phyloP scores from a whole-genome alignment of 2,329 filamentous ascomycete species.

The Neonectria sp. region DNA sequence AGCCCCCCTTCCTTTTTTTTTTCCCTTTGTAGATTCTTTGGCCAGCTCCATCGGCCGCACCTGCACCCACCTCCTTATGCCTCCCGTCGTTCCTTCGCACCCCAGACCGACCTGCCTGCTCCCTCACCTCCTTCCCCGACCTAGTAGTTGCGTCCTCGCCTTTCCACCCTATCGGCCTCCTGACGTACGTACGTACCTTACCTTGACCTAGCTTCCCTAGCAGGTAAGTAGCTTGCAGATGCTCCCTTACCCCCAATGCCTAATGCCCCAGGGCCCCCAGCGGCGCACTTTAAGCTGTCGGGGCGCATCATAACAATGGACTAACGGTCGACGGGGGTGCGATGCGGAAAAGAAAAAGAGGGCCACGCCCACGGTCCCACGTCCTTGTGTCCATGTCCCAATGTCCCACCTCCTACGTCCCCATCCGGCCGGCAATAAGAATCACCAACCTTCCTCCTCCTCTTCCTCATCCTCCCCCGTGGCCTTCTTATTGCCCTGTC shows the following conservation, averaged over 20 bases:
- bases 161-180: slow-evolving; percentile 7
- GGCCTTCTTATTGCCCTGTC: slow-evolving; percentile 31
- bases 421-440: slow-evolving; percentile 50
- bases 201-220: not conserved
- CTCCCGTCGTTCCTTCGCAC: slow-evolving; percentile 18
- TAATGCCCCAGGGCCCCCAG: slow-evolving; percentile 22
- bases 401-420: slow-evolving; percentile 45
- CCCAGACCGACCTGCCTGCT: not conserved
- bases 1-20: slow-evolving; percentile 4
- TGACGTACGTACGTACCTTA: not conserved
- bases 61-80: slow-evolving; percentile 12
- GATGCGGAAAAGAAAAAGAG: slow-evolving; percentile 40
- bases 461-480: slow-evolving; percentile 40
- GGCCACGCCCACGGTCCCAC: slow-evolving; percentile 46
- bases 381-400: slow-evolving; percentile 35
- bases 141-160: slow-evolving; percentile 1
- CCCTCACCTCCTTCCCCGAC: not conserved
- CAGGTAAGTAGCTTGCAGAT: not conserved
- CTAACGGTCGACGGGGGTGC: slow-evolving; percentile 46
- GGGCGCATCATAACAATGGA: slow-evolving; percentile 45
- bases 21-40: slow-evolving; percentile 7
- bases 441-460: slow-evolving; percentile 50
- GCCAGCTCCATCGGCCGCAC: slow-evolving; percentile 18
- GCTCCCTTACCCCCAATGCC: not conserved
- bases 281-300: slow-evolving; percentile 44